Evolutionary conservation across 1,284 basidiomycete genomes (phyloP), one percentile per base, ranked within the genome.

Genomic region (Cryptococcus wingfieldii): DNA sequence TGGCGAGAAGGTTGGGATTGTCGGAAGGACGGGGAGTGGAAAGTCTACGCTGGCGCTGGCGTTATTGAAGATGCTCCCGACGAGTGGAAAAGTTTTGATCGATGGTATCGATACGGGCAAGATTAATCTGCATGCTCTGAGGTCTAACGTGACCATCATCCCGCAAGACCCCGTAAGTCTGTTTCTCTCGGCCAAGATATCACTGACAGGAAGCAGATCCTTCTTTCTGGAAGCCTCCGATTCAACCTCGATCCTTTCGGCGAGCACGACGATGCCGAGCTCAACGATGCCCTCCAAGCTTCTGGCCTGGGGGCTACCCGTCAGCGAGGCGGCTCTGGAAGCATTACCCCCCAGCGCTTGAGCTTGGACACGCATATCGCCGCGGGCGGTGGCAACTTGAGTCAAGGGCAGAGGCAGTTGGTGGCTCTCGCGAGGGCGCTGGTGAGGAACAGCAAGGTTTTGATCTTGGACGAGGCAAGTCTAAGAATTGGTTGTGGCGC

Each of bases 211-310:
- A 25, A 44, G 12, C 34, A 60, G 58, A 62, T 74, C 18, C 68
- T 86, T 78, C 87, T 80, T 75, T 89, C 88, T 23, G 89, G 90
- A 37, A 89, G 87, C 2, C 75, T 93, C 44, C 83, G 90, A 41
- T 83, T 83, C 61, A 92, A 93, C 70, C 82, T 94, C 4, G 79
- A 81, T 54, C 88, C 89, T 0, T 90, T 90, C 68, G 82, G 80
- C 7, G 80, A 86, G 67, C 80, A 85, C 66, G 86, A 88, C 51
- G 89, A 91, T 68, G 81, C 82, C 10, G 75, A 75, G 49, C 75
- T 83, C 42, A 80, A 81, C 68, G 78, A 76, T 53, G 80, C 80
- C 4, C 72, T 83, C 5, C 73, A 80, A 57, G 68, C 63, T 9
- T 80, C 80, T 38, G 79, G 80, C 42, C 68, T 82, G 1, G 70